Evolutionary conservation across 176 grass and related monocot genomes (phyloP).

Genomic region (Sorghum bicolor): DNA sequence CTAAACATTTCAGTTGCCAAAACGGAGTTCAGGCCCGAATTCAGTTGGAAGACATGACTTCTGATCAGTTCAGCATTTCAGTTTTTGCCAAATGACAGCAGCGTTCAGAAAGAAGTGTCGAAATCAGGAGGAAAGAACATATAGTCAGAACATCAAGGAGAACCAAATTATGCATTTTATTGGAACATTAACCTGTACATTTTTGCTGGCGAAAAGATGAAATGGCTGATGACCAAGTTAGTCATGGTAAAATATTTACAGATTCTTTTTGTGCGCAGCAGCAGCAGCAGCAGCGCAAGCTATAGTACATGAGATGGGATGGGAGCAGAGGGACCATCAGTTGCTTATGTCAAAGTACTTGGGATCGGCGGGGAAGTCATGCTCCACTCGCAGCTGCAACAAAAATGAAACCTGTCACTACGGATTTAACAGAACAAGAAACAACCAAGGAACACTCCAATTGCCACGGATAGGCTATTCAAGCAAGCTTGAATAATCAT

Average conservation of each 20-base stretch:
- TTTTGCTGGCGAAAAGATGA: conserved; percentile 39
- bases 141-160: neutral
- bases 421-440: neutral
- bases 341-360: conserved; percentile 98
- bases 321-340: conserved; percentile 35
- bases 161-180: conserved; percentile 49
- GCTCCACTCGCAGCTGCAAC: conserved; percentile 78
- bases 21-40: too few species aligned
- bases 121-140: neutral
- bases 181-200: conserved; percentile 58
- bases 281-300: neutral
- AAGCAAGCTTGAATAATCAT: neutral
- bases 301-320: conserved; percentile 26
- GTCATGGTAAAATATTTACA: conserved; percentile 65
- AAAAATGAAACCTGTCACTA: neutral
- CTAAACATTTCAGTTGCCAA: too few species aligned
- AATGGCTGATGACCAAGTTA: neutral
- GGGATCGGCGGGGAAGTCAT: conserved; percentile 90
- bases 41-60: neutral
- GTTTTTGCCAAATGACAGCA: neutral
- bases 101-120: neutral
- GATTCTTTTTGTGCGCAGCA: neutral
- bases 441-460: neutral
- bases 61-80: neutral
- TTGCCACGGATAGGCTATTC: neutral